Evolutionary conservation across 192 early-diverging fungal species (phyloP), one percentile per base, ranked within the genome.

Genomic region (Phlyctochytrium planicorne): DNA sequence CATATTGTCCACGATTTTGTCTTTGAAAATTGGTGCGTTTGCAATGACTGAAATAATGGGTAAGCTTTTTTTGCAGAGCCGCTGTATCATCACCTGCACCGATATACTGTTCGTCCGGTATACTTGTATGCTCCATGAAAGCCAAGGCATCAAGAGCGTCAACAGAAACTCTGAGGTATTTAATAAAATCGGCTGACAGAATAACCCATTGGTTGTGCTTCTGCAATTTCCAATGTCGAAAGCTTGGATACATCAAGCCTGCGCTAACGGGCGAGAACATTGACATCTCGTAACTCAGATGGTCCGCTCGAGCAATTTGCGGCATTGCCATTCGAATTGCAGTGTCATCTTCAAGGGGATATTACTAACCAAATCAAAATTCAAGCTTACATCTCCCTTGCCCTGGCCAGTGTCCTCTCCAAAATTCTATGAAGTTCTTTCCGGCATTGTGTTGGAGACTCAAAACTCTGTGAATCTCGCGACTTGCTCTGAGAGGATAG

Each of bases 151-250:
- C 53, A 23, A 66, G 35, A 0, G 74, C 76, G 29, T 52, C n/a
- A 14, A 20, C 55, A n/a, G 67, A 65, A 29, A 2, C 61, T 29
- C 76, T 36, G 3, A 72, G 25, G 33, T 62, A 68, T 47, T 68
- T 40, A 3, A 75, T 56, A 57, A 70, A 69, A 30, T 70, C 60
- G 1, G 62, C 55, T 4, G 72, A 52, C 3, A 78, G 34, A 29
- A 78, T 78, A 36, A 78, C 53, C 76, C 73, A 78, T 59, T 77
- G 75, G 50, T 74, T 66, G 33, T 77, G 71, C 59, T 77, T 77
- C 30, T 63, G 59, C 6, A 47, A 65, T 31, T 40, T 59, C 76
- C 69, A 78, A 68, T 50, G 59, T 31, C 66, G 65, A 52, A 68
- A 71, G 24, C 73, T 77, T 66, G 52, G 74, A 30, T 23, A 60